phyloP scores from a whole-genome alignment of 495 filamentous ascomycete genomes.

The Neurospora sp. region DNA sequence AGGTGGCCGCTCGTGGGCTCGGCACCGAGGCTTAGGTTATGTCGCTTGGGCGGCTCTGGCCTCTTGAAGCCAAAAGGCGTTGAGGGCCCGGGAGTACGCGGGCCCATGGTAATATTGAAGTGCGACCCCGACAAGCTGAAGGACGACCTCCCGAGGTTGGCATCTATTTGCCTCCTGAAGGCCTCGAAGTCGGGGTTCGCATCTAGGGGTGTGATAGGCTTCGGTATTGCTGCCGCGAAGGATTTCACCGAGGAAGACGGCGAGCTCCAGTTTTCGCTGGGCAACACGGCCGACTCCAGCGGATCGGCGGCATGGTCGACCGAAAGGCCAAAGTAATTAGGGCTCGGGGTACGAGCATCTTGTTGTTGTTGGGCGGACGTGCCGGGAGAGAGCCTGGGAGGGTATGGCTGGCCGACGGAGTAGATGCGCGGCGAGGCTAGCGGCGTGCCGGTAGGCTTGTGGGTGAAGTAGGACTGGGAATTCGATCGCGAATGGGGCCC shows the following conservation, averaged over 20 bases:
- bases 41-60: slow-evolving; percentile 28
- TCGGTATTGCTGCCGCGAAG: slow-evolving; percentile 56
- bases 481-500: slow-evolving; percentile 31
- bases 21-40: slow-evolving; percentile 25
- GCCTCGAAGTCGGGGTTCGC: slow-evolving; percentile 70
- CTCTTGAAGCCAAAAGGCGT: slow-evolving; percentile 24
- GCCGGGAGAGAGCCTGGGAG: slow-evolving; percentile 30
- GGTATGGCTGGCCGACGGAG: slow-evolving; percentile 35
- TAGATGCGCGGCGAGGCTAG: slow-evolving; percentile 29
- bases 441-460: slow-evolving; percentile 31
- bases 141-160: slow-evolving; percentile 33
- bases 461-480: slow-evolving; percentile 27
- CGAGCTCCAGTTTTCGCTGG: slow-evolving; percentile 62
- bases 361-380: slow-evolving; percentile 6
- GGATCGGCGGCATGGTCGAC: slow-evolving; percentile 50
- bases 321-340: slow-evolving; percentile 73
- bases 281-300: slow-evolving; percentile 47
- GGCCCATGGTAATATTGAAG: slow-evolving; percentile 23
- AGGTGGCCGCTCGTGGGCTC: slow-evolving; percentile 20
- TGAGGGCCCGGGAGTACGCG: slow-evolving; percentile 12
- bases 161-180: slow-evolving; percentile 59
- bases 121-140: slow-evolving; percentile 43
- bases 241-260: slow-evolving; percentile 57
- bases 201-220: slow-evolving; percentile 48
- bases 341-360: slow-evolving; percentile 45